These are phyloP conservation scores for Cadophora luteo-olivacea DNA, from an alignment of 2,329 filamentous ascomycete species.

Conservation along the genomic window DNA sequence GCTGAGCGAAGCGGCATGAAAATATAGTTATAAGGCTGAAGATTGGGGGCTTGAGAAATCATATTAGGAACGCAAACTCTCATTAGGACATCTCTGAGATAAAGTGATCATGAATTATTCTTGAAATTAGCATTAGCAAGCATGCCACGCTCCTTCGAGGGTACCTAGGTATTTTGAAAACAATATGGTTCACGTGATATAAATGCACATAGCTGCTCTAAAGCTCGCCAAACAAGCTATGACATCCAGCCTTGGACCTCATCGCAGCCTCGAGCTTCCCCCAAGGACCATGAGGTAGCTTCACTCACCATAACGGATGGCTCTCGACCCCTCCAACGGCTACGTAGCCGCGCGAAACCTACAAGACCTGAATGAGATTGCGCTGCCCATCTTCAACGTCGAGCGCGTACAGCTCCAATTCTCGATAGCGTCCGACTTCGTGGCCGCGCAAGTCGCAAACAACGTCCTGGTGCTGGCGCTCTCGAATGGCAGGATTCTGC, in stretches of 20 bases:
- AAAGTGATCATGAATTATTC: no score
- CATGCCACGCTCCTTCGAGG: no score
- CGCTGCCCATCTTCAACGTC: slow-evolving; percentile 91
- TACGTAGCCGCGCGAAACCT: slow-evolving; percentile 71
- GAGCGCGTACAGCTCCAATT: slow-evolving; percentile 94
- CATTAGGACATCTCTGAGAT: no score
- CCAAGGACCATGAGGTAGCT: slow-evolving; percentile 41
- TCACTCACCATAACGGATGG: slow-evolving; percentile 57
- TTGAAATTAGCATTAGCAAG: no score
- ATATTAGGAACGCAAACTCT: no score
- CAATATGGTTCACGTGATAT: slow-evolving; percentile 13
- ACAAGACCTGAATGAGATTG: slow-evolving; percentile 62
- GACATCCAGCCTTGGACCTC: slow-evolving; percentile 36
- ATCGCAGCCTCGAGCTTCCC: slow-evolving; percentile 38
- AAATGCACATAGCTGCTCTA: slow-evolving; percentile 12
- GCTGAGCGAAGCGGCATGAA: background rate
- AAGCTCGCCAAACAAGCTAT: slow-evolving; percentile 26
- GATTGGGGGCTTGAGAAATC: no score
- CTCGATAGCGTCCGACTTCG: slow-evolving; percentile 92
- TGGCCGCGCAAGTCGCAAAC: slow-evolving; percentile 95
- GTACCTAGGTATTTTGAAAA: no score
- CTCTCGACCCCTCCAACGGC: slow-evolving; percentile 73
- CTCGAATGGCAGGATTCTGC: slow-evolving; percentile 88
- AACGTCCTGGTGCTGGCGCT: slow-evolving; percentile 94
- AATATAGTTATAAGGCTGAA: background rate